Evolutionary conservation across 2,329 filamentous ascomycete genomes (phyloP).

Genomic region (Colletotrichum limetticola): DNA sequence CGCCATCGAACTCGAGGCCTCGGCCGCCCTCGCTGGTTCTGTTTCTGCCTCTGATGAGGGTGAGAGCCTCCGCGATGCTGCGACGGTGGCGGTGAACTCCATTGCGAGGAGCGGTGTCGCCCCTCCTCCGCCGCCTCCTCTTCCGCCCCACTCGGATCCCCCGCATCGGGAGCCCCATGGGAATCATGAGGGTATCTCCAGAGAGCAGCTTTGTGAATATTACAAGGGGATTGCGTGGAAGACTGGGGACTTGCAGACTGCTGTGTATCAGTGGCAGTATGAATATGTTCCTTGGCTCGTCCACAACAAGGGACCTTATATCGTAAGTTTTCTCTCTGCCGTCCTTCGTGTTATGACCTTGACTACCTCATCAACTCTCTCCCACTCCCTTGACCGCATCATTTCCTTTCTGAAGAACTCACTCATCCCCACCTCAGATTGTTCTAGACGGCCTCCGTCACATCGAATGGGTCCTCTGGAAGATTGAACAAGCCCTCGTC

Average conservation of each 20-base stretch:
- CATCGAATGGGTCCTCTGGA: conserved; percentile 24
- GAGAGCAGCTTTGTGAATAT: conserved; percentile 5
- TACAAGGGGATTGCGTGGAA: conserved; percentile 23
- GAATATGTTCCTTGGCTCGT: conserved; percentile 35
- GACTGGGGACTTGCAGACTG: conserved; percentile 10
- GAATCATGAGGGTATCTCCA: conserved; percentile 18
- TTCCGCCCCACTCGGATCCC: too few species aligned
- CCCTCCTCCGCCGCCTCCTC: not conserved
- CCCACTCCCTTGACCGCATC: not conserved
- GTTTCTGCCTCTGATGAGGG: too few species aligned
- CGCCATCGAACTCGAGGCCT: not conserved
- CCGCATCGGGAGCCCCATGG: not conserved
- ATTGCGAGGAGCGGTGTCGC: not conserved
- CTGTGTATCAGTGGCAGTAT: conserved; percentile 17
- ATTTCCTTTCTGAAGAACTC: not conserved
- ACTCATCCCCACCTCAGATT: not conserved
- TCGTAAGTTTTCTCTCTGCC: not conserved
- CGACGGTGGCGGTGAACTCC: not conserved
- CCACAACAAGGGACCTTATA: conserved; percentile 30
- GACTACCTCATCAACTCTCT: not conserved
- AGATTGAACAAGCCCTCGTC: conserved; percentile 3
- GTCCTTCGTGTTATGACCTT: not conserved
- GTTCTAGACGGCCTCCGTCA: conserved; percentile 31
- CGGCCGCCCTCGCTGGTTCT: not conserved
- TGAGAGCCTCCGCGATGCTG: not conserved